Evolutionary conservation across 495 filamentous ascomycete species (phyloP).

Genomic region (Penicillium canescens): DNA sequence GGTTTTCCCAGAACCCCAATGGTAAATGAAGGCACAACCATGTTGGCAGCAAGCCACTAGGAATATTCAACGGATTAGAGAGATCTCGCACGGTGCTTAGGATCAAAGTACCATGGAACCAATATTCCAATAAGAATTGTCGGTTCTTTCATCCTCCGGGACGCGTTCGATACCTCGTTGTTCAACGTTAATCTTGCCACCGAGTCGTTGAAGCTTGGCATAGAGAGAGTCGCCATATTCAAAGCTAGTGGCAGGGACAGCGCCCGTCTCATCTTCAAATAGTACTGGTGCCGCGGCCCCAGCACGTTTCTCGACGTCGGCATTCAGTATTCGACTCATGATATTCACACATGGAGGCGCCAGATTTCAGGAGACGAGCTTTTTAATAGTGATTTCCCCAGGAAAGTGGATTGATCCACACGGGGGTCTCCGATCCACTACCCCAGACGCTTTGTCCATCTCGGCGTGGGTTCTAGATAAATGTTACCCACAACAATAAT

Average conservation of each 20-base stretch:
- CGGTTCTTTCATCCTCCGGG: slow-evolving; percentile 47
- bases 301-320: slow-evolving; percentile 17
- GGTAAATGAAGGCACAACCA: slow-evolving; percentile 43
- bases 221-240: slow-evolving; percentile 52
- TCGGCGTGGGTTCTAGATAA: too few relatives aligned
- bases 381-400: slow-evolving; percentile 3
- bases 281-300: slow-evolving; percentile 5
- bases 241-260: slow-evolving; percentile 56
- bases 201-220: slow-evolving; percentile 58
- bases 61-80: slow-evolving; percentile 7
- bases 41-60: slow-evolving; percentile 20
- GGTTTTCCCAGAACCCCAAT: slow-evolving; percentile 56
- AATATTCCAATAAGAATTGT: slow-evolving; percentile 45
- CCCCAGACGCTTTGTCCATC: too few relatives aligned
- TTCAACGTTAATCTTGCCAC: slow-evolving; percentile 24
- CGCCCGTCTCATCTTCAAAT: slow-evolving; percentile 47
- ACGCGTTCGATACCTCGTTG: slow-evolving; percentile 38
- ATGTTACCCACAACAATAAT: too few relatives aligned
- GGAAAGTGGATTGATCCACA: slow-evolving; percentile 8
- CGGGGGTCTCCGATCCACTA: slow-evolving; percentile 16
- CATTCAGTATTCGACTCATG: not conserved
- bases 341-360: not conserved
- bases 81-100: slow-evolving; percentile 12
- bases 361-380: too few relatives aligned
- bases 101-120: slow-evolving; percentile 27